Evolutionary conservation across 2,329 filamentous ascomycete species (phyloP), one percentile per base, ranked within the genome.

Genomic region (Achaetomium macrosporum): DNA sequence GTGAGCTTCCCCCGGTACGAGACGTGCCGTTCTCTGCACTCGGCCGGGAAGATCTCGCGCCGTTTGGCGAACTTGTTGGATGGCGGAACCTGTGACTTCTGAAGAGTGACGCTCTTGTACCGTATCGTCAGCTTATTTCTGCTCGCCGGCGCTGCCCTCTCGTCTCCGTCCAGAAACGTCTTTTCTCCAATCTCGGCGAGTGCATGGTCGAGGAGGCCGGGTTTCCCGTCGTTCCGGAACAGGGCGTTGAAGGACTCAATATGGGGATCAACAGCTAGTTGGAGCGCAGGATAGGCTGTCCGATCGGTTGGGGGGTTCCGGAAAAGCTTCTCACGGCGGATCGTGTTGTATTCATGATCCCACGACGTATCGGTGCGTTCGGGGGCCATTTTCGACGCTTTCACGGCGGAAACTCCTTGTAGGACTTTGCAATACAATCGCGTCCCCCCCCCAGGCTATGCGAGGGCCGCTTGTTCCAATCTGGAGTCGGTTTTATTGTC

Each of bases 201-300:
- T 12, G 80, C 90, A 59, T 89, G 84, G 46, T 87, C 81, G 50
- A 99, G 65, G 53, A 83, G 68, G 41, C 75, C 70, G 13, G 67
- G 68, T 58, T 69, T 71, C 46, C 88, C 89, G 69, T 85, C 79
- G 53, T 79, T 76, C 31, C 84, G 81, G 67, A 96, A 95, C 44
- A 97, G 78, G 48, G 84, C 84, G 75, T 99, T 96, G 81, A 96
- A 99, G 7, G 93, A 93, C 65, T 96, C 85, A 63, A 97, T 87
- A 70, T 99, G 93, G 46, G 93, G 93, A 60, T 88, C 79, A 55
- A 97, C 84, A n/a, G 92, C 88, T 56, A 81, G 81, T 63, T 91
- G 86, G 44, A 99, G 82, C 19, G 87, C 81, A 13, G 93, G 93
- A 66, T 95, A 97, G 54, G 92, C 90, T 10, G 87, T 87, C 62